Base-by-base conservation (phyloP, 2,329 filamentous ascomycete genomes). In the Sarocladium oryzae region DNA sequence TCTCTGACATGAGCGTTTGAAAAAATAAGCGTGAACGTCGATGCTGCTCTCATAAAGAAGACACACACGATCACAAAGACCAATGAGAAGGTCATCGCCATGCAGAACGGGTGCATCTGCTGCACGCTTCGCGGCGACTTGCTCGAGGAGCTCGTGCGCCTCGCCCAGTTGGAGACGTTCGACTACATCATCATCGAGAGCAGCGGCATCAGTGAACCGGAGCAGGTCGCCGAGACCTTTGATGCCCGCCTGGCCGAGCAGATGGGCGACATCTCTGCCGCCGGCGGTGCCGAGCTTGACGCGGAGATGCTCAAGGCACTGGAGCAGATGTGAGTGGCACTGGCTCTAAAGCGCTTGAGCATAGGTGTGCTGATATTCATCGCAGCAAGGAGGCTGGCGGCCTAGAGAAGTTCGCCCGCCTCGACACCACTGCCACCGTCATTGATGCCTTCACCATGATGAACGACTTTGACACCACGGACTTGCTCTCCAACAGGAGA, bases 31-130 rank as follows among this genome's bases (percentile, higher is more conserved):
- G 69, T 86, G 49, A 86, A 86, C 56, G 79, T 86, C 56, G 82
- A 87, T 52, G 82, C 82, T 0, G 73, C 79, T 4, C 67, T 85
- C 0, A 79, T 86, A 40, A 76, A 76, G 15, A 70, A 78, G 52
- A 73, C 67, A 2, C 75, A 82, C 58, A 74, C 73, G 21, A 65
- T 85, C 32, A 78, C 76, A 2, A 75, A 78, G 56, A 79, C 78
- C 0, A 69, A 83, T 35, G 81, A 86, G 56, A 84, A 85, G 55
- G 72, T 87, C 28, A 79, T 87, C 15, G 78, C 82, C 9, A 73
- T 88, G 51, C 82, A 87, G 59, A 88, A 87, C 55, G 84, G 85
- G 9, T 89, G 86, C 56, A 89, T 89, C 58, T 89, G 85, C 70
- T 89, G 86, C 58, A 89, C 85, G 0, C 71, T 89, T 0, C 80